Conservation (phyloP, 768 basidiomycete genomes). For the Phylloporus sp. region DNA sequence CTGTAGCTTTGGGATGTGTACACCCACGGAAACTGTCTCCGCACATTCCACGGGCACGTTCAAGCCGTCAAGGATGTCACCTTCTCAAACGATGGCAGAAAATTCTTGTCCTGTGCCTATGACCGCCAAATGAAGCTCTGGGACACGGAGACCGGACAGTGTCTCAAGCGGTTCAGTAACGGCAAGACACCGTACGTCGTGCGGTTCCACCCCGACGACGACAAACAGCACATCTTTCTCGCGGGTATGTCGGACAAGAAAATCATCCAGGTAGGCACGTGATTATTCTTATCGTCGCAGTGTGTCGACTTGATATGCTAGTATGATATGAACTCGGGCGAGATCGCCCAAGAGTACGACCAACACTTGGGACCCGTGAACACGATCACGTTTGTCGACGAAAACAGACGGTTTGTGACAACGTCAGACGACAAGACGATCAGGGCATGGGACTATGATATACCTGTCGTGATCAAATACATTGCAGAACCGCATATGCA, state of each 20-base stretch:
- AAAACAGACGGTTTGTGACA: constrained; percentile 95
- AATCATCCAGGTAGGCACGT: constrained; percentile 79
- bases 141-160: constrained; percentile 99
- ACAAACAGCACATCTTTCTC: constrained; percentile 93
- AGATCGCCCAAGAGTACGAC: constrained; percentile 98
- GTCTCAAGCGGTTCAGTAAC: constrained; percentile 93
- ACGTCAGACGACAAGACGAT: constrained; percentile 99
- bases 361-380: constrained; percentile 98
- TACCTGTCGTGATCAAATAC: constrained; percentile 99
- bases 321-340: constrained; percentile 95
- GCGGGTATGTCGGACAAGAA: constrained; percentile 99
- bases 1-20: constrained; percentile 95
- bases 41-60: constrained; percentile 95
- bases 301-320: constrained; percentile 28
- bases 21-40: constrained; percentile 91
- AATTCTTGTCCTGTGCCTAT: constrained; percentile 89
- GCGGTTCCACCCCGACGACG: constrained; percentile 92
- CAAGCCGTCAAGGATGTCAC: constrained; percentile 96
- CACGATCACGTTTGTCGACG: constrained; percentile 98
- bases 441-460: constrained; percentile 98
- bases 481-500: constrained; percentile 99
- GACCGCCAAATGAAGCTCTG: constrained; percentile 98
- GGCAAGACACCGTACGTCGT: constrained; percentile 97
- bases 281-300: background rate
- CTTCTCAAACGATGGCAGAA: constrained; percentile 89